Conservation (phyloP, 176 grass and related monocot species). For the Ampelocalamus luodianensis region DNA sequence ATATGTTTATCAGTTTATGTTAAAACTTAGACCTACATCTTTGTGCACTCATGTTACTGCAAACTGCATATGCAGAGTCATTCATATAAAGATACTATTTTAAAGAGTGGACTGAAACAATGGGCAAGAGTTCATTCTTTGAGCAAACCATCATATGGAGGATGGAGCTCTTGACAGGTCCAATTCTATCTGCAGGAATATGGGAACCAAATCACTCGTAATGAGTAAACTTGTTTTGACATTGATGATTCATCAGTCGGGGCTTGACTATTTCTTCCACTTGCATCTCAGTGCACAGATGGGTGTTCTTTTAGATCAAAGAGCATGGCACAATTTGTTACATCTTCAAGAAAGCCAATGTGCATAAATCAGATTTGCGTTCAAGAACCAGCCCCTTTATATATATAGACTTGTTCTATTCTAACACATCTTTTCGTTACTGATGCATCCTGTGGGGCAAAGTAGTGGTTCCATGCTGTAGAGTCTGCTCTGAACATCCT, state of each 20-base stretch:
- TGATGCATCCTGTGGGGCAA: no score
- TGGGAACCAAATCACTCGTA: not conserved
- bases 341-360: no score
- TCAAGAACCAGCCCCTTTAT: no score
- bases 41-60: not conserved
- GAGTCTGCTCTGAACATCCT: no score
- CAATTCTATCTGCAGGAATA: not conserved
- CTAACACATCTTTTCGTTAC: not conserved
- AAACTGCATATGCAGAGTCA: not conserved
- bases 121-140: not conserved
- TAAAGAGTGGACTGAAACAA: not conserved
- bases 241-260: no score
- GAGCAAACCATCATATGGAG: not conserved
- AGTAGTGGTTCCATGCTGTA: no score
- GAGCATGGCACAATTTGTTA: no score
- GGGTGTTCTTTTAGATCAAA: not conserved
- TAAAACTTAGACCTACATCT: not conserved
- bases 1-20: not conserved
- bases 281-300: not conserved
- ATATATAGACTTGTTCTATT: no score
- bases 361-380: no score
- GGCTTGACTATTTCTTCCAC: no score
- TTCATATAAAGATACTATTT: not conserved
- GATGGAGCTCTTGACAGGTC: not conserved
- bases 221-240: no score